phyloP scores from a whole-genome alignment of 129 eudicot species.

The Pulicaria dysenterica region DNA sequence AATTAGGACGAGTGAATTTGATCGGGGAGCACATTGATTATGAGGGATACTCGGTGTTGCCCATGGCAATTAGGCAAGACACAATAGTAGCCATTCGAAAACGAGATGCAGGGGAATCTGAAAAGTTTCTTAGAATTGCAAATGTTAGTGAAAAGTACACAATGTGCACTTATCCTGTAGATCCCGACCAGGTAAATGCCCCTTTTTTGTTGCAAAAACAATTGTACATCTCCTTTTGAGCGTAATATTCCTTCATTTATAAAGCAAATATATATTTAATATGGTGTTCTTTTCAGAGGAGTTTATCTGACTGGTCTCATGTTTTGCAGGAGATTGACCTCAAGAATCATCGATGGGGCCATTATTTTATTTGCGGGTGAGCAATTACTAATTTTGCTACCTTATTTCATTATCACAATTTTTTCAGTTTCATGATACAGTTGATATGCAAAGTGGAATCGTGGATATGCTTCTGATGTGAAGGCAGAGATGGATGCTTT shows the following conservation, averaged over 20 bases:
- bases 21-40: slow-evolving; percentile 99
- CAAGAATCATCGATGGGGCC: slow-evolving; percentile 98
- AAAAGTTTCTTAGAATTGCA: slow-evolving; percentile 68
- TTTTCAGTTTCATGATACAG: neutral
- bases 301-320: neutral
- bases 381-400: slow-evolving; percentile 24
- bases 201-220: slow-evolving; percentile 13
- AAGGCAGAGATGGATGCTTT: neutral
- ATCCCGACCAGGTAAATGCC: slow-evolving; percentile 73
- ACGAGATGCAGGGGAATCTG: slow-evolving; percentile 46
- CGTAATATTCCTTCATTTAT: no score
- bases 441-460: slow-evolving; percentile 21
- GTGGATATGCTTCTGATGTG: neutral
- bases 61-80: slow-evolving; percentile 97
- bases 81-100: slow-evolving; percentile 88
- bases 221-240: neutral
- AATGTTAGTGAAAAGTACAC: slow-evolving; percentile 87
- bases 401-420: neutral
- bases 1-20: slow-evolving; percentile 86
- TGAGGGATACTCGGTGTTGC: slow-evolving; percentile 96
- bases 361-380: slow-evolving; percentile 96
- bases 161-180: slow-evolving; percentile 83
- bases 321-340: slow-evolving; percentile 78
- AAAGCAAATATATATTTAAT: neutral
- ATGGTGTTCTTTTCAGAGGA: neutral